These are phyloP conservation scores for Primulina tabacum DNA, from an alignment of 257 asterid species.

Conservation along the genomic window DNA sequence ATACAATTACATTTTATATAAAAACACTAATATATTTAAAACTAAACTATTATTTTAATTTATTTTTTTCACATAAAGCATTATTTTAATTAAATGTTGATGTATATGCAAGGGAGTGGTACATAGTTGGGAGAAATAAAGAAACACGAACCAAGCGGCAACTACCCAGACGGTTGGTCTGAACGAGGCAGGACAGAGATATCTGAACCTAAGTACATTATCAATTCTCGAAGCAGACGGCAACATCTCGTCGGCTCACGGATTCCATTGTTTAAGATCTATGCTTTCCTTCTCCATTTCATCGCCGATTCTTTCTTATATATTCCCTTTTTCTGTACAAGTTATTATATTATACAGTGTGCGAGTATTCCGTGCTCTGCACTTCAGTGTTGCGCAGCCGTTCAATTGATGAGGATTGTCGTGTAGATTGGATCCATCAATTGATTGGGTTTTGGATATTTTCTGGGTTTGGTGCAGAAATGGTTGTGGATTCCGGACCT, in stretches of 20 bases:
- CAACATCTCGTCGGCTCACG: conserved; percentile 38
- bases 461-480: conserved; percentile 20
- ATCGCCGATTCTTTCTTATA: conserved; percentile 18
- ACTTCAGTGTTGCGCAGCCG: conserved; percentile 8
- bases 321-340: conserved; percentile 5
- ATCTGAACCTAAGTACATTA: conserved; percentile 26
- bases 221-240: conserved; percentile 56
- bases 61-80: too few relatives aligned
- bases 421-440: conserved; percentile 29
- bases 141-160: conserved; percentile 23
- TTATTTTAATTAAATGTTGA: too few relatives aligned
- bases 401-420: conserved; percentile 31
- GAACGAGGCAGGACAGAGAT: conserved; percentile 21
- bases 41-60: too few relatives aligned
- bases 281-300: conserved; percentile 26
- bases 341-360: conserved; percentile 1
- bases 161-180: conserved; percentile 40
- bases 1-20: too few relatives aligned
- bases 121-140: neutral
- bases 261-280: conserved; percentile 51
- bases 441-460: conserved; percentile 9
- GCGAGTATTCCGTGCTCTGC: conserved; percentile 8
- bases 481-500: conserved; percentile 70
- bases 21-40: too few relatives aligned
- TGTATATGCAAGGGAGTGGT: too few relatives aligned